Evolutionary conservation across 176 grass and related monocot species (phyloP).

Genomic region (Puccinellia tenuiflora): DNA sequence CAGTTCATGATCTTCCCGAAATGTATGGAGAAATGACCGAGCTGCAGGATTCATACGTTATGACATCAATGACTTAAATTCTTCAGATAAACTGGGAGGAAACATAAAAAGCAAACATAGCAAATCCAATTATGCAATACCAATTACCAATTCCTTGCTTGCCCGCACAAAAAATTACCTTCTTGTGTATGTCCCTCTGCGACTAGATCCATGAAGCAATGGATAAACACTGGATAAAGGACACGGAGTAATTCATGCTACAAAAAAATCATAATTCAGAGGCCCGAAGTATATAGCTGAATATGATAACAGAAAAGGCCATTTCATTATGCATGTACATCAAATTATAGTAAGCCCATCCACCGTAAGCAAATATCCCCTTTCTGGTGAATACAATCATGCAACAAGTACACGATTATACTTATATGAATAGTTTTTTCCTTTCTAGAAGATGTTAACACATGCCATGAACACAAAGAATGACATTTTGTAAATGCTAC

Average conservation of each 20-base stretch:
- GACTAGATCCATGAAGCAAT: slow-evolving; percentile 98
- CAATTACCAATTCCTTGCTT: slow-evolving; percentile 51
- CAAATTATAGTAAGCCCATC: not conserved
- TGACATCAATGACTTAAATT: not conserved
- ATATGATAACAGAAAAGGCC: slow-evolving; percentile 17
- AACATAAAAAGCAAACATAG: slow-evolving; percentile 9
- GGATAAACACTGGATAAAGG: slow-evolving; percentile 87
- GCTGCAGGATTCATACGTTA: slow-evolving; percentile 42
- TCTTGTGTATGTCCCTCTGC: slow-evolving; percentile 81
- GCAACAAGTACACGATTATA: not conserved
- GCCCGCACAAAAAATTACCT: slow-evolving; percentile 19
- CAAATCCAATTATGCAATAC: not conserved
- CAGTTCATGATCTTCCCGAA: slow-evolving; percentile 86
- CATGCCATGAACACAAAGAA: not conserved
- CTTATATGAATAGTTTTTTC: not conserved
- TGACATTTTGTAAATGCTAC: not conserved
- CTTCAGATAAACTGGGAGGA: slow-evolving; percentile 1
- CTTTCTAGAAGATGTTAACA: not conserved
- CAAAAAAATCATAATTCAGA: slow-evolving; percentile 28
- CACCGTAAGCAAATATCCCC: not conserved
- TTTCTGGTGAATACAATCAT: not conserved
- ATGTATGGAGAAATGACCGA: slow-evolving; percentile 76
- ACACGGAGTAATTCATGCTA: slow-evolving; percentile 87
- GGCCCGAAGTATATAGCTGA: not conserved
- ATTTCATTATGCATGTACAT: not conserved